These are phyloP conservation scores for Botrytis squamosa DNA, from an alignment of 2,329 filamentous ascomycete species.

Conservation along the genomic window DNA sequence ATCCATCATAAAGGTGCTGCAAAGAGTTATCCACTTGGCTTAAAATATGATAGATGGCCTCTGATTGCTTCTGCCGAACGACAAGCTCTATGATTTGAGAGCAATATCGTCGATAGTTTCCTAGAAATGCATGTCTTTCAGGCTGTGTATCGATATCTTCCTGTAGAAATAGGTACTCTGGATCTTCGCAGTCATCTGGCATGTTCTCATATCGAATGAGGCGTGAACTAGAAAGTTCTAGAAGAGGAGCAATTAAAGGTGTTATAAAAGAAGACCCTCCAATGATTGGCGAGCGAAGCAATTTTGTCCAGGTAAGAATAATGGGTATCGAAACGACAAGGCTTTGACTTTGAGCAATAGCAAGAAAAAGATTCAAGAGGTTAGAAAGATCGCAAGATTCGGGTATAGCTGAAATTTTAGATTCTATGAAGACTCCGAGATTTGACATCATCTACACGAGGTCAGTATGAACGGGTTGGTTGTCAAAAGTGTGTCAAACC, in stretches of 20 bases:
- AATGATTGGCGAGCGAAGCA: slow-evolving; percentile 71
- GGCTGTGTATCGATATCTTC: slow-evolving; percentile 95
- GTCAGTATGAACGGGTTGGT: slow-evolving; percentile 19
- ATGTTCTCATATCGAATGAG: slow-evolving; percentile 85
- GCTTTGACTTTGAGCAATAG: slow-evolving; percentile 80
- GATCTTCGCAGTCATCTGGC: slow-evolving; percentile 76
- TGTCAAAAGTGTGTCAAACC: slow-evolving; percentile 48
- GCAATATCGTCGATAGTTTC: slow-evolving; percentile 92
- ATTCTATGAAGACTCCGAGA: slow-evolving; percentile 79
- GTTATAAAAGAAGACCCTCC: slow-evolving; percentile 61
- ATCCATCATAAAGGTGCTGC: slow-evolving; percentile 70
- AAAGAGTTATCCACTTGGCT: slow-evolving; percentile 71
- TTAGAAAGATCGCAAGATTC: slow-evolving; percentile 65
- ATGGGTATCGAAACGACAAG: slow-evolving; percentile 91
- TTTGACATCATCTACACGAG: slow-evolving; percentile 72
- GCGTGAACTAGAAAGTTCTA: slow-evolving; percentile 80
- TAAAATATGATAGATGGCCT: slow-evolving; percentile 87
- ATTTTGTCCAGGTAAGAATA: slow-evolving; percentile 82
- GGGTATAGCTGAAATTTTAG: slow-evolving; percentile 68
- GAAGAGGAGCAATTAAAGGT: slow-evolving; percentile 67
- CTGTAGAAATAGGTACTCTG: slow-evolving; percentile 76
- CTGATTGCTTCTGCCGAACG: slow-evolving; percentile 75
- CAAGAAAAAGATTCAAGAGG: slow-evolving; percentile 76
- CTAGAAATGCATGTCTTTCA: slow-evolving; percentile 90
- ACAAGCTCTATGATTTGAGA: slow-evolving; percentile 84